A percentile compares a stretch with the other conserved stretches of the same genome.
Conservation (phyloP, 768 basidiomycete genomes). For the Filobasidium floriforme region DNA sequence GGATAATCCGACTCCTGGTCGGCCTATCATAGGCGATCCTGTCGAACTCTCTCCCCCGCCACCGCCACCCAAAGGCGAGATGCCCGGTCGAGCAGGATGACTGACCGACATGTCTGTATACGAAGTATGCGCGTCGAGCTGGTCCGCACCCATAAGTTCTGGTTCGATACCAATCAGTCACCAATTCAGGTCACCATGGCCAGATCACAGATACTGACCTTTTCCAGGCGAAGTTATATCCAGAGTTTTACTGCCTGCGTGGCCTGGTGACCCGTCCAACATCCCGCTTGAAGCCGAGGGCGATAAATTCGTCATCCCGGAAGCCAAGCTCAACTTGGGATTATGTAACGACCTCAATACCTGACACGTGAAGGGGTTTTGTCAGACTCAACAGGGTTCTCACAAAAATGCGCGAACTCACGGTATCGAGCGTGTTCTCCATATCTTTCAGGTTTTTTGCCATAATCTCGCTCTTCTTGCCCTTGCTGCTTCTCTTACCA, state of each 20-base stretch:
- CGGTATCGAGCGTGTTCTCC: slow-evolving; percentile 56
- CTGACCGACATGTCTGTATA: neutral
- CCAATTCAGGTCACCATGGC: neutral
- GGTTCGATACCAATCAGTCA: neutral
- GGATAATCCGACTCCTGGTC: slow-evolving; percentile 9
- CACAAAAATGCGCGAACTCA: neutral
- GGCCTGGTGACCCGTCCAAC: neutral
- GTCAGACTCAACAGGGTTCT: neutral
- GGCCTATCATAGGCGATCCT: neutral
- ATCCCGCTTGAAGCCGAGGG: neutral
- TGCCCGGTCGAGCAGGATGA: slow-evolving; percentile 3
- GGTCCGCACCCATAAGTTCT: slow-evolving; percentile 1
- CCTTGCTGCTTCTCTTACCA: slow-evolving; percentile 58
- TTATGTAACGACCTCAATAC: slow-evolving; percentile 78
- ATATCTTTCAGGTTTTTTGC: slow-evolving; percentile 30
- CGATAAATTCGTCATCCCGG: slow-evolving; percentile 9
- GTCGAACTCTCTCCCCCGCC: neutral
- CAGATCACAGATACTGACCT: neutral
- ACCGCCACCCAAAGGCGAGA: slow-evolving; percentile 13
- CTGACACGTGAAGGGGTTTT: neutral
- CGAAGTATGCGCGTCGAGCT: neutral
- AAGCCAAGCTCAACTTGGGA: slow-evolving; percentile 45
- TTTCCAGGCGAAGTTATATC: neutral
- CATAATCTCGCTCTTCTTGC: slow-evolving; percentile 31
- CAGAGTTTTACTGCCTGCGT: neutral